Evolutionary conservation across 2,329 filamentous ascomycete genomes (phyloP), one percentile per base, ranked within the genome.

Genomic region (Fusarium mundagurra): DNA sequence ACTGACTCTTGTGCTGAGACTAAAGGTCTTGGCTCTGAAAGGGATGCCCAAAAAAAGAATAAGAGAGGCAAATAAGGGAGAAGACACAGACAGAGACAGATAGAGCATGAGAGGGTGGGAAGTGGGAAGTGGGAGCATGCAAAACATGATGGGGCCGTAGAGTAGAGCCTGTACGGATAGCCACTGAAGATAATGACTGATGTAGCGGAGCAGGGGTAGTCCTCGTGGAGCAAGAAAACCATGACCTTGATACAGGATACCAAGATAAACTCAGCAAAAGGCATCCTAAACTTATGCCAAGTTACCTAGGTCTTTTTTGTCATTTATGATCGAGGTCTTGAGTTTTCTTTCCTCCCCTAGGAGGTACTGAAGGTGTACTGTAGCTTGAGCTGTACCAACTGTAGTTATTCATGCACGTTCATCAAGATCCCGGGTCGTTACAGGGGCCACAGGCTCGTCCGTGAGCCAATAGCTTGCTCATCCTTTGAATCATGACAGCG

Each of bases 91-190:
- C 34, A 33, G 33, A 47, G 22, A 39, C 29, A 43, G 29, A 61
- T 20, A n/a, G 34, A 41, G 22, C 41, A 48, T 58, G 13, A 53
- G 29, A 48, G 31, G 51, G 36, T 57, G 58, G 60, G 45, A 64
- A 66, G 47, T 69, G 64, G 72, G 60, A 73, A 66, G 47, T 69
- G 64, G 72, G 60, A 73, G 71, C 55, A 70, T 27, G 36, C n/a
- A 48, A 58, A 71, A 36, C 50, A 58, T 34, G 39, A 67, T 59
- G 44, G 59, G 61, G 44, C 64, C 31, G 50, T 33, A 63, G 31
- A 53, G 39, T 29, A 43, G 51, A 69, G 33, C 24, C 31, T 51
- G 27, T n/a, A n/a, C n/a, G n/a, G n/a, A n/a, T n/a, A 65, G 50
- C 62, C 50, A 58, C 36, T 50, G 50, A 44, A 50, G 50, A 58